These are phyloP conservation scores for Caloboletus firmus DNA, from an alignment of 1,284 basidiomycete species.

Conservation along the genomic window DNA sequence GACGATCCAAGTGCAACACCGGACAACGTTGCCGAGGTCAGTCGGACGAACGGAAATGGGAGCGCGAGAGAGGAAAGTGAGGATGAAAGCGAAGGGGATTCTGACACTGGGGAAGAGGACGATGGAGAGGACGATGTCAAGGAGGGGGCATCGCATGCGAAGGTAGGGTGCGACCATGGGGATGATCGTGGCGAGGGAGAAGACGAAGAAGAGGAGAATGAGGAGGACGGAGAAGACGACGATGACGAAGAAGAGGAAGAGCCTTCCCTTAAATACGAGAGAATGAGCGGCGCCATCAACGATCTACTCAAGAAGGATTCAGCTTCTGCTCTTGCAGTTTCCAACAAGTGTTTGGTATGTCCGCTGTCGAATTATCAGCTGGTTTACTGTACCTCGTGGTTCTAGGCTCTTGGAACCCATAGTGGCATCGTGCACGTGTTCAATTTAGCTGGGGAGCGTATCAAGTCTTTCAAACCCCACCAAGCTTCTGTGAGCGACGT, in stretches of 20 bases:
- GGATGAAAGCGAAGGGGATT: conserved; percentile 1
- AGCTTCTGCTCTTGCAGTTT: conserved; percentile 79
- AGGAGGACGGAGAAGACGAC: conserved; percentile 48
- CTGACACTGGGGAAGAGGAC: conserved; percentile 4
- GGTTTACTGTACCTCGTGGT: conserved; percentile 6
- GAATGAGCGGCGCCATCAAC: conserved; percentile 71
- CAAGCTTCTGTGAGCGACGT: conserved; percentile 89
- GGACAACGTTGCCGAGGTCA: background rate
- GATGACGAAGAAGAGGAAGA: conserved; percentile 75
- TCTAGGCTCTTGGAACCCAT: conserved; percentile 86
- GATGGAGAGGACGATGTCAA: conserved; percentile 1
- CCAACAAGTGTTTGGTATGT: conserved; percentile 72
- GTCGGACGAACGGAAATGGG: conserved; percentile 23
- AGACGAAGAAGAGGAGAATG: conserved; percentile 35
- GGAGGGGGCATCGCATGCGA: conserved; percentile 2
- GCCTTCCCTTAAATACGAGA: conserved; percentile 87
- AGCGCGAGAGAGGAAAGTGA: background rate
- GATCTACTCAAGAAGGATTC: conserved; percentile 90
- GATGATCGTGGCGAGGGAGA: conserved; percentile 30
- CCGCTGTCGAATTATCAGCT: conserved; percentile 3
- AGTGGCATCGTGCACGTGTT: conserved; percentile 89
- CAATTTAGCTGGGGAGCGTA: conserved; percentile 74
- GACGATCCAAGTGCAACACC: conserved; percentile 1
- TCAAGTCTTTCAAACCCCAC: conserved; percentile 92
- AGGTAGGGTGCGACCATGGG: conserved; percentile 2